Evolutionary conservation across 2,329 filamentous ascomycete genomes (phyloP), one percentile per base, ranked within the genome.

Genomic region (Verticillium longisporum): DNA sequence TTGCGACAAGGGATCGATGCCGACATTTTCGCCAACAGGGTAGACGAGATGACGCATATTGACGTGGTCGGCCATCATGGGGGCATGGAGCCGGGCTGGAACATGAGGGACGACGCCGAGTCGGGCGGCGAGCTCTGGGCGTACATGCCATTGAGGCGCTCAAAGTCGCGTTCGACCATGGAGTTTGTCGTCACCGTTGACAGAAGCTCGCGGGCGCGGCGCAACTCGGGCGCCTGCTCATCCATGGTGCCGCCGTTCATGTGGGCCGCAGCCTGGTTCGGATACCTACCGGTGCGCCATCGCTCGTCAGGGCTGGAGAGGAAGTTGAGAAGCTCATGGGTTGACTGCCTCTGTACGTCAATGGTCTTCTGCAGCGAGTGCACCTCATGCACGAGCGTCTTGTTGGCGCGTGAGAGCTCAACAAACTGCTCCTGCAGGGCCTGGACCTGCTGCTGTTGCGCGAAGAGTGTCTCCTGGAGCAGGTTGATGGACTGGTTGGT

Each of bases 1-100:
- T 67, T 91, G 89, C 71, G 94, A 93, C 82, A 96, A 95, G 1
- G 94, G 93, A 71, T 97, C 93, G 66, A 97, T 97, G 59, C 93
- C 93, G 66, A 96, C 91, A 0, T 89, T 95, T 66, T 92, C 87
- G 18, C 93, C 93, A 15, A 96, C 92, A 0, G 94, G 93, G 71
- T 97, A 98, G 10, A 97, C 92, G 60, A 96, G 84, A 65, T 85
- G 83, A 55, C 83, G 77, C 65, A 84, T 79, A 63, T 86, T 82
- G 66, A 86, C 77, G 45, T 81, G 78, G 63, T 86, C 83, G 63
- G 82, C 76, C 66, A 84, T 70, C 70, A 82, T 73, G 31, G 77
- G 74, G 38, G 72, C 68, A 38, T 70, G 4, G 73, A 67, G 36
- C 70, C 72, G 3, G 74, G 73, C 59, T 89, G 80, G 57, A 90